Evolutionary conservation across 306 rosid species (phyloP).

Genomic region (Fagus sylvatica): DNA sequence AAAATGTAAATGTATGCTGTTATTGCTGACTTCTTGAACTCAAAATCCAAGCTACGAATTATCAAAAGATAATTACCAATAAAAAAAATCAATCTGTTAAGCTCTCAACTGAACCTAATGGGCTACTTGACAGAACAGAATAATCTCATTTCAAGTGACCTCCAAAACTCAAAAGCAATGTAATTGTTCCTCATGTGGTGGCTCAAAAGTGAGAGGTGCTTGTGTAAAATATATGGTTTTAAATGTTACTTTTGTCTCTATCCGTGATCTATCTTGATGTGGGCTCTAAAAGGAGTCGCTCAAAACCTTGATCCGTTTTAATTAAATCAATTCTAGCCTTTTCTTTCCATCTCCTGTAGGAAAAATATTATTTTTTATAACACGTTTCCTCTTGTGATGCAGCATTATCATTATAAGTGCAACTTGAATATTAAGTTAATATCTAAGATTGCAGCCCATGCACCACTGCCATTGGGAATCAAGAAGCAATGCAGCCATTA

Average conservation of each 20-base stretch:
- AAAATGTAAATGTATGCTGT: too few species aligned
- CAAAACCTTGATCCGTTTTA: not conserved
- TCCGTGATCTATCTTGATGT: not conserved
- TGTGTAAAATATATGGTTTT: not conserved
- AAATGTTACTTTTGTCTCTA: not conserved
- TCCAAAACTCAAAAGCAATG: not conserved
- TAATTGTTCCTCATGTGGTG: not conserved
- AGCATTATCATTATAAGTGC: not conserved
- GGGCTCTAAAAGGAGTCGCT: not conserved
- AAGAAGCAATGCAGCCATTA: conserved; percentile 20
- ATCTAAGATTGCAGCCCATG: not conserved
- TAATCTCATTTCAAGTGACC: not conserved
- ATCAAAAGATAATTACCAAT: too few species aligned
- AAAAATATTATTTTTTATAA: not conserved
- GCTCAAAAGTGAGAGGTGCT: not conserved
- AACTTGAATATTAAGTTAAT: not conserved
- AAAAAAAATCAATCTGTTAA: too few species aligned
- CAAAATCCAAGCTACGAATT: too few species aligned
- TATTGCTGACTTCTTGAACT: too few species aligned
- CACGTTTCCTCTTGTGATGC: not conserved
- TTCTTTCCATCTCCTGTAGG: not conserved
- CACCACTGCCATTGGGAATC: not conserved
- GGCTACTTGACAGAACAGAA: too few species aligned
- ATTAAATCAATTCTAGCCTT: not conserved
- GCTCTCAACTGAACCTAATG: too few species aligned